These are phyloP conservation scores for Russula vinacea DNA, from an alignment of 768 basidiomycete species.

Conservation along the genomic window DNA sequence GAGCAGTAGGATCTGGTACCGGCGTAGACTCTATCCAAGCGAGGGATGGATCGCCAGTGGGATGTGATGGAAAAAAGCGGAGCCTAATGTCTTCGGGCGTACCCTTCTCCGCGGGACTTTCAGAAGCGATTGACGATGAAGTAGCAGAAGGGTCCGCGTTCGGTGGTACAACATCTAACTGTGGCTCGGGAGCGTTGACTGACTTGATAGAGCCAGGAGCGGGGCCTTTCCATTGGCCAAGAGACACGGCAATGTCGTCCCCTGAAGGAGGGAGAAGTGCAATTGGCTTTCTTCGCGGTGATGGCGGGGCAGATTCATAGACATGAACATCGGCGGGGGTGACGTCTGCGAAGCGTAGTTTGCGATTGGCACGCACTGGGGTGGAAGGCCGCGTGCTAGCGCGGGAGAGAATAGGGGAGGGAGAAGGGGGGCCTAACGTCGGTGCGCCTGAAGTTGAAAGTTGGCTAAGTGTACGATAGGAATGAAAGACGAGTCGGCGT, in stretches of 20 bases:
- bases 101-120: conserved; percentile 54
- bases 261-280: conserved; percentile 54
- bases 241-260: conserved; percentile 38
- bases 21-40: conserved; percentile 65
- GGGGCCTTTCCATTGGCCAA: conserved; percentile 40
- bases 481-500: background rate
- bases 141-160: conserved; percentile 3
- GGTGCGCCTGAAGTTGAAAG: conserved; percentile 2
- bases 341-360: conserved; percentile 72
- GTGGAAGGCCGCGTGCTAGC: conserved; percentile 60
- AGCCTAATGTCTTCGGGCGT: conserved; percentile 80
- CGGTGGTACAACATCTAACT: background rate
- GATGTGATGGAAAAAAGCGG: conserved; percentile 75
- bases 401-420: conserved; percentile 46
- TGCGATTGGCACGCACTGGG: conserved; percentile 43
- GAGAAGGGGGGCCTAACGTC: conserved; percentile 19
- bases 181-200: background rate
- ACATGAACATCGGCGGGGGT: conserved; percentile 73
- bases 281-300: conserved; percentile 58
- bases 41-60: conserved; percentile 66
- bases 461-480: background rate
- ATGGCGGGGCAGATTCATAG: conserved; percentile 77
- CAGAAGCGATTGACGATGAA: background rate
- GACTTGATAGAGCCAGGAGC: background rate
- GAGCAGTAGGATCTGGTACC: conserved; percentile 33